Evolutionary conservation across 2,329 filamentous ascomycete species (phyloP), one percentile per base, ranked within the genome.

Genomic region (Ophidiomyces ophidiicola): DNA sequence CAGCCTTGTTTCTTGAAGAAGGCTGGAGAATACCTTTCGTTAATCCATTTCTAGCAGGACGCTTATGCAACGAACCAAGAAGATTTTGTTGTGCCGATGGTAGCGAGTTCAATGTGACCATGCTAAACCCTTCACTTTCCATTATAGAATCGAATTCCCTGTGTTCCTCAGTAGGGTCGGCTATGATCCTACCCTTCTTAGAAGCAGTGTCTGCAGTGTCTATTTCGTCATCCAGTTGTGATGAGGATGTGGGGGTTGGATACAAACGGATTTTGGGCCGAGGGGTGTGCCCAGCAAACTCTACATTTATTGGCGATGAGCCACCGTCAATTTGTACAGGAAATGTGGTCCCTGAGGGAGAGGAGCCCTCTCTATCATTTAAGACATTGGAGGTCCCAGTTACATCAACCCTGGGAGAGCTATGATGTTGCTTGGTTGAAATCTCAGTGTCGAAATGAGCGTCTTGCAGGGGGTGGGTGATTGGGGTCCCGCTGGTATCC

Each of bases 51-150:
- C 17, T 23, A n/a, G 25, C 11, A 5, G 32, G 23, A n/a, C 15
- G 14, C 18, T 21, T 20, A 36, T 36, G 45, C 28, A 56, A 54
- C 12, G 51, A 55, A 17, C 56, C 59, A 25, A 61, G 54, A 2
- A 58, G 50, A 41, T 62, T 58, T 45, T 67, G 61, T 45, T 61
- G 61, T 15, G 66, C 59, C 2, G 69, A 72, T 4, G 67, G 67
- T 15, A 73, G 53, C 2, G 69, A 69, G 42, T 70, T 64, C 31
- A 72, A 54, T 8, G 70, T 72, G 32, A 73, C 69, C 68, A 73
- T 71, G 42, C 68, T 73, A 44, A 73, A 73, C 2, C 66, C 70
- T 56, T 73, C 70, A 46, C 70, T 72, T 52, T 73, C 70, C 46
- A 73, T 60, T 14, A 73, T 69, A 1, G 70, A 69, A 50, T 73